Percentiles rank a stretch among this genome's conserved stretches.
These are phyloP conservation scores for Nicotiana otophora DNA, from an alignment of 257 asterid species.

Conservation along the genomic window DNA sequence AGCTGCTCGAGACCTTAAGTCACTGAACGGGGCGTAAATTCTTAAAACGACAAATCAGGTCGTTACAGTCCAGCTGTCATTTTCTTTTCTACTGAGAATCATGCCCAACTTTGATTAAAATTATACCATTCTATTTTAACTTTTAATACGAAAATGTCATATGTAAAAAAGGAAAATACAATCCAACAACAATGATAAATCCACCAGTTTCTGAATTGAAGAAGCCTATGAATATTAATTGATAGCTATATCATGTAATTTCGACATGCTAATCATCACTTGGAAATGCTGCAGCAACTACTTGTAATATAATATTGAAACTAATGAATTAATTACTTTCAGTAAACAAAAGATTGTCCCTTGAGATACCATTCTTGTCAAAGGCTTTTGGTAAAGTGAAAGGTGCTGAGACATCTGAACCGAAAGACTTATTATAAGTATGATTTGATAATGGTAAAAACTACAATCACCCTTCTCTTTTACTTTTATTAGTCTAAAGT, in stretches of 20 bases:
- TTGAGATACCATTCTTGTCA: constrained; percentile 2
- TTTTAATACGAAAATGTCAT: not conserved
- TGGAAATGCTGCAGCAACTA: not conserved
- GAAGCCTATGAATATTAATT: not conserved
- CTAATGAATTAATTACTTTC: not conserved
- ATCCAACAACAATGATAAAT: not conserved
- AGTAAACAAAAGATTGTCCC: not conserved
- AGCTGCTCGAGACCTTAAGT: too few relatives aligned
- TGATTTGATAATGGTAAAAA: not conserved
- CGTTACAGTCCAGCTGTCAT: not conserved
- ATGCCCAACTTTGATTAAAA: not conserved
- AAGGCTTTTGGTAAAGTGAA: not conserved
- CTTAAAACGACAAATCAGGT: too few relatives aligned
- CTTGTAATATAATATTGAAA: not conserved
- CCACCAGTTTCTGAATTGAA: not conserved
- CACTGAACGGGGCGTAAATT: too few relatives aligned
- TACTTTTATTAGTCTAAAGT: not conserved
- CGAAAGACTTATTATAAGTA: not conserved
- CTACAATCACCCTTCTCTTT: not conserved
- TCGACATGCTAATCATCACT: constrained; percentile 4
- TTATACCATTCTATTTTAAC: not conserved
- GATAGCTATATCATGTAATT: not conserved
- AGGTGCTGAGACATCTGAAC: not conserved
- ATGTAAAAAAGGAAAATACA: too few relatives aligned
- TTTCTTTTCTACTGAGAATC: too few relatives aligned